These are phyloP conservation scores for Plasmodium coatneyi DNA, from an alignment of 169 alveolate genomes.

Conservation along the genomic window DNA sequence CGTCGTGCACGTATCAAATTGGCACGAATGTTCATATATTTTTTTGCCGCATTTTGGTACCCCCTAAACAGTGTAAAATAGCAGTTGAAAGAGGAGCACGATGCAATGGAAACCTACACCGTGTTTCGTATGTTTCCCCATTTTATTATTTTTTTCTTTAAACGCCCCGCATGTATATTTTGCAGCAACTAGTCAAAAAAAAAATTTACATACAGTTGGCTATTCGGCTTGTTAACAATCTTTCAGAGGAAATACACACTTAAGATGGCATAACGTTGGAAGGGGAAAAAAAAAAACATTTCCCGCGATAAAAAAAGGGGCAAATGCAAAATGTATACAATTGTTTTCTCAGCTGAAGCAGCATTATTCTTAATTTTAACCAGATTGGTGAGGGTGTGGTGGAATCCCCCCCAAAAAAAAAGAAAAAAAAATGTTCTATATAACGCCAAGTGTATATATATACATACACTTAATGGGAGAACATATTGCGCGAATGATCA, in stretches of 20 bases:
- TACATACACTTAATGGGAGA: not conserved
- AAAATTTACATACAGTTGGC: not conserved
- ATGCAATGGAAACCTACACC: not conserved
- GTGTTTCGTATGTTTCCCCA: not conserved
- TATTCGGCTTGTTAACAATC: not conserved
- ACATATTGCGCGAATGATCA: not conserved
- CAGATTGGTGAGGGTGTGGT: not conserved
- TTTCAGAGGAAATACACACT: not conserved
- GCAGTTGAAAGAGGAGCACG: not conserved
- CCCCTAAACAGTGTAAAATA: not conserved
- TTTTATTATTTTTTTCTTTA: not conserved
- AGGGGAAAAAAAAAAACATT: not conserved
- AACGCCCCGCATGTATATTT: not conserved
- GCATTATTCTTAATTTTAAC: slow-evolving; percentile 39
- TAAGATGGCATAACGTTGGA: not conserved
- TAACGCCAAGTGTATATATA: not conserved
- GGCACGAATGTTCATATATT: not conserved
- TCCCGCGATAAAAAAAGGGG: not conserved
- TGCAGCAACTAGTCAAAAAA: not conserved
- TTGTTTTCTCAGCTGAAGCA: slow-evolving; percentile 5
- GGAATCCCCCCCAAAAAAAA: not conserved
- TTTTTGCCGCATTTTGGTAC: not conserved
- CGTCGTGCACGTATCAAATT: not conserved
- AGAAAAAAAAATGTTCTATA: not conserved
- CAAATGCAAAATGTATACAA: not conserved